Conservation (phyloP, 495 filamentous ascomycete genomes). For the Platismatia glauca region DNA sequence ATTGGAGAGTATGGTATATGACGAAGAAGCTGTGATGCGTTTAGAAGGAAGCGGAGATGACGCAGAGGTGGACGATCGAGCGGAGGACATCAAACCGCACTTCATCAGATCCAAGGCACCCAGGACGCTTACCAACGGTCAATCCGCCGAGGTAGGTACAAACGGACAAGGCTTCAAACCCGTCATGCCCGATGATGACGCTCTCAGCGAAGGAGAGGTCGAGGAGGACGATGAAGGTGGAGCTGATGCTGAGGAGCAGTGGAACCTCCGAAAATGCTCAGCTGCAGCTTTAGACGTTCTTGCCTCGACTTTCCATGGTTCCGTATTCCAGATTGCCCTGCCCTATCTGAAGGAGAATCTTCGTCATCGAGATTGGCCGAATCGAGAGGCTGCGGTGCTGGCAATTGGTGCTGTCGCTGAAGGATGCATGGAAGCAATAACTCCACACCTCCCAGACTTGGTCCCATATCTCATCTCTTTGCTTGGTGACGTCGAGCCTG, state of each 20-base stretch:
- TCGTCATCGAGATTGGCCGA: conserved; percentile 79
- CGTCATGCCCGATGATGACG: conserved; percentile 43
- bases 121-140: conserved; percentile 43
- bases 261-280: conserved; percentile 96
- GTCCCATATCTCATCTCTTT: conserved; percentile 85
- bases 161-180: conserved; percentile 32
- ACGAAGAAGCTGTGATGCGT: conserved; percentile 81
- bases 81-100: conserved; percentile 84
- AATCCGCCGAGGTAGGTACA: conserved; percentile 36
- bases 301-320: conserved; percentile 75
- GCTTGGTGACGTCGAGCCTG: conserved; percentile 73
- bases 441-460: conserved; percentile 83
- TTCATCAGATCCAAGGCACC: conserved; percentile 71
- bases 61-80: conserved; percentile 83
- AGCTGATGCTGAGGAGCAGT: conserved; percentile 81
- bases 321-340: conserved; percentile 83
- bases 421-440: conserved; percentile 83
- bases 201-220: conserved; percentile 84
- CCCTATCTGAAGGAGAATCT: conserved; percentile 90
- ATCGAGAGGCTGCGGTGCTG: conserved; percentile 89
- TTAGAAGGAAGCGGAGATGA: conserved; percentile 78
- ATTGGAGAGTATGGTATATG: conserved; percentile 92
- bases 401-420: conserved; percentile 92
- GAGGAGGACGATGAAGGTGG: conserved; percentile 67
- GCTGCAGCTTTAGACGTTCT: conserved; percentile 93